phyloP scores from a whole-genome alignment of 345 rosid species.

The Arabidopsis thaliana region DNA sequence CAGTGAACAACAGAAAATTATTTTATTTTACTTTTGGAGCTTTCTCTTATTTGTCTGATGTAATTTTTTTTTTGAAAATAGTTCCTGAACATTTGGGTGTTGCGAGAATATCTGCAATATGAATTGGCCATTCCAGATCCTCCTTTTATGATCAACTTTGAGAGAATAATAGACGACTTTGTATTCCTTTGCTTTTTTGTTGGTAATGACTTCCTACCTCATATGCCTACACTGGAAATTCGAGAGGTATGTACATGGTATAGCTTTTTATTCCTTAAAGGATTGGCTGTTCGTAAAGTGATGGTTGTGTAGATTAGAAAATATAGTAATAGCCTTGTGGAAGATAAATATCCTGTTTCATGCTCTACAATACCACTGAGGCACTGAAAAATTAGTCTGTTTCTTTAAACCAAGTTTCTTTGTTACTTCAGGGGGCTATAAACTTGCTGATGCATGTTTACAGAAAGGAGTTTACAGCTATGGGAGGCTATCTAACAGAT shows the following conservation, averaged over 20 bases:
- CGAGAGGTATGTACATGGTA: constrained; percentile 70
- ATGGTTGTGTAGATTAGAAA: constrained; percentile 12
- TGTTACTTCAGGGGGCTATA: constrained; percentile 85
- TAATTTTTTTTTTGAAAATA: constrained; percentile 40
- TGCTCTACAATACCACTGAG: background rate
- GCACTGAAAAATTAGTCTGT: background rate
- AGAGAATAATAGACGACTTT: constrained; percentile 94
- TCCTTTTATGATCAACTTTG: constrained; percentile 81
- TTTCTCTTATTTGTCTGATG: constrained; percentile 20
- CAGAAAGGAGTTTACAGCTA: constrained; percentile 81
- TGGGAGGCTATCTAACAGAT: constrained; percentile 98
- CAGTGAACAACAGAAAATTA: constrained; percentile 8
- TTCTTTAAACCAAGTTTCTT: constrained; percentile 27
- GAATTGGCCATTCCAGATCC: constrained; percentile 85
- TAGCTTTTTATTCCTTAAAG: constrained; percentile 23
- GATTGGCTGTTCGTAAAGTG: background rate
- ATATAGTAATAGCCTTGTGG: constrained; percentile 2
- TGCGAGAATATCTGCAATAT: constrained; percentile 89
- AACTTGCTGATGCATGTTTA: constrained; percentile 89
- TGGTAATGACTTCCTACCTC: constrained; percentile 99
- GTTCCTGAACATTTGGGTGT: constrained; percentile 94
- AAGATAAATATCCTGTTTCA: constrained; percentile 12
- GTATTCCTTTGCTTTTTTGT: constrained; percentile 97
- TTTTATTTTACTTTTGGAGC: background rate
- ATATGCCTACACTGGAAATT: constrained; percentile 98